These are phyloP conservation scores for Backusella luteola DNA, from an alignment of 192 early-diverging fungal species.

Conservation along the genomic window DNA sequence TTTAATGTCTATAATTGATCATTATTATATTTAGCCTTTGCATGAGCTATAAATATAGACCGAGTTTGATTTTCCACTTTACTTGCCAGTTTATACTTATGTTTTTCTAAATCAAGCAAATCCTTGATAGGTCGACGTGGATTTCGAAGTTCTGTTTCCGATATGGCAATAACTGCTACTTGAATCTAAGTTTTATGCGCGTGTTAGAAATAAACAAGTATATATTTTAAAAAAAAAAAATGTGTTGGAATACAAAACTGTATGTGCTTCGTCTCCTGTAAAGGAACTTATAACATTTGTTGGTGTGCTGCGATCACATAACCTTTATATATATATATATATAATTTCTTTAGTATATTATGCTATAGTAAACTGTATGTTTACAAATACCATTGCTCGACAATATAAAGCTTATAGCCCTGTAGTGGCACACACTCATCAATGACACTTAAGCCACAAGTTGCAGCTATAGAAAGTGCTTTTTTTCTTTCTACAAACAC, in stretches of 20 bases:
- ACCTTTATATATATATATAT: constrained; percentile 18
- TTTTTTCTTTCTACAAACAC: constrained; percentile 39
- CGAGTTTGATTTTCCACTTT: neutral
- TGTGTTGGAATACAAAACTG: constrained; percentile 21
- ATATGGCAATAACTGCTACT: constrained; percentile 38
- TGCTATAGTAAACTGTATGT: no score
- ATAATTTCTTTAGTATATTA: neutral
- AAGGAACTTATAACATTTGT: constrained; percentile 45
- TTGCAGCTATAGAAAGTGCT: constrained; percentile 23
- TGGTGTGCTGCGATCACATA: constrained; percentile 35
- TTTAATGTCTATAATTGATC: constrained; percentile 38
- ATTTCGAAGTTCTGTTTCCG: constrained; percentile 28
- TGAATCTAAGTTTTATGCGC: constrained; percentile 30
- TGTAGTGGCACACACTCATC: constrained; percentile 24
- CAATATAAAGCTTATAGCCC: constrained; percentile 46
- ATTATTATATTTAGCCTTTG: neutral
- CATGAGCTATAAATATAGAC: neutral
- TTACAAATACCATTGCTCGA: constrained; percentile 44
- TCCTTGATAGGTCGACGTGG: constrained; percentile 14
- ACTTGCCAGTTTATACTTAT: neutral
- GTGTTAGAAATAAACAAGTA: neutral
- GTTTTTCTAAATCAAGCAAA: constrained; percentile 2
- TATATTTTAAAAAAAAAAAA: neutral
- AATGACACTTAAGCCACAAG: constrained; percentile 26
- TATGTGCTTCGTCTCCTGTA: constrained; percentile 39